Evolutionary conservation across 208 protist species (phyloP), one percentile per base, ranked within the genome.

Genomic region (Phytomonas sp.): DNA sequence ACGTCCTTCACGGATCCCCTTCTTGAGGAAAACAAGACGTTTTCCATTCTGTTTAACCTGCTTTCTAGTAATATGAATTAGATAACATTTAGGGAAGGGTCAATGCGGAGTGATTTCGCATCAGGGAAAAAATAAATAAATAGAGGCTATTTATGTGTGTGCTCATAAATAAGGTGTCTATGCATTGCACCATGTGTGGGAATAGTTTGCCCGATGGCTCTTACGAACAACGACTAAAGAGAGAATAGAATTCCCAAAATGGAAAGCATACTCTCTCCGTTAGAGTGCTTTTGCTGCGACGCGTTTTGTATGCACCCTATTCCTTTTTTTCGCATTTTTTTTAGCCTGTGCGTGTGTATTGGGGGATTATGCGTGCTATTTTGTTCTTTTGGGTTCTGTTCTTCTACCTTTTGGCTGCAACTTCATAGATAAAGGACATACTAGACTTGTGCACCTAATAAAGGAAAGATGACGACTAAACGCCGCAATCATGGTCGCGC

Each of bases 401-500:
- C 40, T 46, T 46, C 40, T 46, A 23, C 40, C 40, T 46, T 46
- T 46, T 9, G 40, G n/a, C n/a, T n/a, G n/a, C n/a, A n/a, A n/a
- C n/a, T n/a, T n/a, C n/a, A n/a, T n/a, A 20, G 40, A 46, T 46
- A 46, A 46, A 46, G 40, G 40, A 46, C 40, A 46, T 46, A 46
- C 40, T 46, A 46, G 40, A 9, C 40, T 20, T 23, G 40, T 46
- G 40, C 40, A 0, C 40, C 40, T 46, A 23, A 46, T 17, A 46
- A 1, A 20, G 40, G 40, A 31, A 81, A 74, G 61, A 97, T 97
- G 92, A 95, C 92, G 72, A 95, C 88, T 75, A 97, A 97, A 88
- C 92, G 92, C 72, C 89, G 92, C 87, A 97, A 97, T 78, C 88
- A 95, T 77, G 92, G 92, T 76, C 89, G 92, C 80, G 79, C 89